Conservation (phyloP, 2,329 filamentous ascomycete species). For the Orbilia javanica region DNA sequence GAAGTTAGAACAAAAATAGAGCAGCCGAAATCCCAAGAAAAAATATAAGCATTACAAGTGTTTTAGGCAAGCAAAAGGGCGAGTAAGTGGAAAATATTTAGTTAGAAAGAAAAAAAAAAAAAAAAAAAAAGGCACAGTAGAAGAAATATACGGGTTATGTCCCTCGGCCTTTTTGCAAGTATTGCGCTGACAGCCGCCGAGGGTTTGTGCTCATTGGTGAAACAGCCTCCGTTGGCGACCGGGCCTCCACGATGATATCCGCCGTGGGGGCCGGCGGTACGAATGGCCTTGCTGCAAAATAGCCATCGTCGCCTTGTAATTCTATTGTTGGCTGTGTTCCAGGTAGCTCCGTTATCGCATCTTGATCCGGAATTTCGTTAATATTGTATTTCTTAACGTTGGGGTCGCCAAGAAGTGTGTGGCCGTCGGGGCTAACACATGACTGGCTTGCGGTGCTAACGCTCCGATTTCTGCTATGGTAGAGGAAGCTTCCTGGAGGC, state of each 20-base stretch:
- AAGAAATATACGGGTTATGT: background rate
- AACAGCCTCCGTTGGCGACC: conserved; percentile 1
- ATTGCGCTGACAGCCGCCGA: conserved; percentile 14
- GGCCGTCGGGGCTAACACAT: conserved; percentile 37
- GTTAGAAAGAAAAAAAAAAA: background rate
- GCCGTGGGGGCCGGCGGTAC: conserved; percentile 27
- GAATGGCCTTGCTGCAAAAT: conserved; percentile 38
- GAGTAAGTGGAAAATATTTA: conserved; percentile 5
- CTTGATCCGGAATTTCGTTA: conserved; percentile 13
- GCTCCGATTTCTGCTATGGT: conserved; percentile 45
- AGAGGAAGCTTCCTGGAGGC: conserved; percentile 51
- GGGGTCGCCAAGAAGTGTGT: background rate
- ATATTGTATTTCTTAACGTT: conserved; percentile 13
- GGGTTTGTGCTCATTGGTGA: conserved; percentile 28
- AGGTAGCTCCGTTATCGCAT: conserved; percentile 35
- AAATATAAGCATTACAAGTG: conserved; percentile 20
- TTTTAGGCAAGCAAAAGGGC: conserved; percentile 24
- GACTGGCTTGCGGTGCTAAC: conserved; percentile 33
- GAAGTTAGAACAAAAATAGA: conserved; percentile 15
- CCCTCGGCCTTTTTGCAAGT: conserved; percentile 37
- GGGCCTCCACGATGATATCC: background rate
- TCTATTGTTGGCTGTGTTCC: conserved; percentile 30
- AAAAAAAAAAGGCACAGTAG: background rate
- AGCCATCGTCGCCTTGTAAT: conserved; percentile 46
- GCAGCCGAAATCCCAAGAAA: background rate